Conservation (phyloP, 2,329 filamentous ascomycete species). For the Coniochaeta hoffmannii region DNA sequence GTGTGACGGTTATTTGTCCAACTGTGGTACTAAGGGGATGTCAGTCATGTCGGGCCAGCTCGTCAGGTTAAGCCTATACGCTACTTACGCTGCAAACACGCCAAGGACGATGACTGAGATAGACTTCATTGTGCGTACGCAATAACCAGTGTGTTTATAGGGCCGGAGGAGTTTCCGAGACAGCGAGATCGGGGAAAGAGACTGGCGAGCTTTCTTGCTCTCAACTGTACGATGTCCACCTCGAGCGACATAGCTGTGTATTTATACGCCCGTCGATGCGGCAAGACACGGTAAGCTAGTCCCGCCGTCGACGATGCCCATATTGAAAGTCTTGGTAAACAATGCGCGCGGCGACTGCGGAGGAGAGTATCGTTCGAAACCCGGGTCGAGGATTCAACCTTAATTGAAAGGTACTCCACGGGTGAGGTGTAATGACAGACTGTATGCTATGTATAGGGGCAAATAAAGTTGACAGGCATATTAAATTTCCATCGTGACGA, state of each 20-base stretch:
- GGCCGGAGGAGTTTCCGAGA: not conserved
- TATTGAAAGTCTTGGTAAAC: constrained; percentile 1
- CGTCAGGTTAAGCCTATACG: not conserved
- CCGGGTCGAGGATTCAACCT: not conserved
- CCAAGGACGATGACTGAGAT: not conserved
- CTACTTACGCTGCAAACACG: not conserved
- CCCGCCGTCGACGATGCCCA: not conserved
- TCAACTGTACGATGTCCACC: not conserved
- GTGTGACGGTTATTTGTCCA: not conserved
- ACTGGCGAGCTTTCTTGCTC: not conserved
- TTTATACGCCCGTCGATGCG: not conserved
- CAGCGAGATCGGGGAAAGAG: not conserved
- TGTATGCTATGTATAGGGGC: constrained; percentile 1
- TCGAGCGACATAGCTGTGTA: not conserved
- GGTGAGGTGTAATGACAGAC: not conserved
- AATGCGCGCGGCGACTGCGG: not conserved
- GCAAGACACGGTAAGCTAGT: not conserved
- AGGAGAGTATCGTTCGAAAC: not conserved
- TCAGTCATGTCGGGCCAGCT: not conserved
- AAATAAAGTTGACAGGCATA: constrained; percentile 1
- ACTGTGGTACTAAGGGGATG: not conserved
- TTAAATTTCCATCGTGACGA: not conserved
- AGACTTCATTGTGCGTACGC: not conserved
- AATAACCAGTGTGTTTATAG: not conserved
- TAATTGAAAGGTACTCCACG: not conserved